Conservation (phyloP, 495 filamentous ascomycete species). For the Lasiosphaeria hispida region DNA sequence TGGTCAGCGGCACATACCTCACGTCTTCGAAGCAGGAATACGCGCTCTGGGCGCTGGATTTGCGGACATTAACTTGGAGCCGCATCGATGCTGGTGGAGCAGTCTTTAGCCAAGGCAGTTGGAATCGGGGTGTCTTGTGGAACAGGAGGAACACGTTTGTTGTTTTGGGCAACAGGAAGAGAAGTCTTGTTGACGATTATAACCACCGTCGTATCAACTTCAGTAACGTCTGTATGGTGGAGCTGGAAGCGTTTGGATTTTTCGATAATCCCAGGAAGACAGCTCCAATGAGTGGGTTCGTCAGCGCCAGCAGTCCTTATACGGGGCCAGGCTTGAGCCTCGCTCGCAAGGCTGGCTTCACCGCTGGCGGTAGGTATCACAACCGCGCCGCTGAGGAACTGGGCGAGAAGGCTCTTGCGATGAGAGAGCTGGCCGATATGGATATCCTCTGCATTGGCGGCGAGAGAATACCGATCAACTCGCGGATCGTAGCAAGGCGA, state of each 20-base stretch:
- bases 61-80: slow-evolving; percentile 84
- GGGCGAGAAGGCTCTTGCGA: slow-evolving; percentile 70
- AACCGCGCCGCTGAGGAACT: slow-evolving; percentile 76
- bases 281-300: slow-evolving; percentile 73
- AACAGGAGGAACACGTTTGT: slow-evolving; percentile 89
- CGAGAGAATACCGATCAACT: slow-evolving; percentile 91
- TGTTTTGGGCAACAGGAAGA: slow-evolving; percentile 86
- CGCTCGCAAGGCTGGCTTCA: slow-evolving; percentile 59
- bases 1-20: slow-evolving; percentile 93
- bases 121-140: slow-evolving; percentile 95
- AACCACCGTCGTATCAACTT: slow-evolving; percentile 98
- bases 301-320: slow-evolving; percentile 73
- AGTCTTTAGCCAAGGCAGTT: slow-evolving; percentile 92
- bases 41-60: slow-evolving; percentile 90
- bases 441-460: slow-evolving; percentile 87
- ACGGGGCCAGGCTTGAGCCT: slow-evolving; percentile 51
- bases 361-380: slow-evolving; percentile 63
- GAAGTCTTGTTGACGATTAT: slow-evolving; percentile 95
- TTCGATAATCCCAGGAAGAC: slow-evolving; percentile 87
- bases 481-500: slow-evolving; percentile 75
- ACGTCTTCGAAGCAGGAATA: slow-evolving; percentile 99
- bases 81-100: slow-evolving; percentile 94
- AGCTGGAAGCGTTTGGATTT: slow-evolving; percentile 93
- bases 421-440: slow-evolving; percentile 94
- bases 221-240: slow-evolving; percentile 91